A percentile compares a stretch with the other conserved stretches of the same genome.
phyloP scores from a whole-genome alignment of 192 early-diverging fungal genomes.

The Umbelopsis sp. region DNA sequence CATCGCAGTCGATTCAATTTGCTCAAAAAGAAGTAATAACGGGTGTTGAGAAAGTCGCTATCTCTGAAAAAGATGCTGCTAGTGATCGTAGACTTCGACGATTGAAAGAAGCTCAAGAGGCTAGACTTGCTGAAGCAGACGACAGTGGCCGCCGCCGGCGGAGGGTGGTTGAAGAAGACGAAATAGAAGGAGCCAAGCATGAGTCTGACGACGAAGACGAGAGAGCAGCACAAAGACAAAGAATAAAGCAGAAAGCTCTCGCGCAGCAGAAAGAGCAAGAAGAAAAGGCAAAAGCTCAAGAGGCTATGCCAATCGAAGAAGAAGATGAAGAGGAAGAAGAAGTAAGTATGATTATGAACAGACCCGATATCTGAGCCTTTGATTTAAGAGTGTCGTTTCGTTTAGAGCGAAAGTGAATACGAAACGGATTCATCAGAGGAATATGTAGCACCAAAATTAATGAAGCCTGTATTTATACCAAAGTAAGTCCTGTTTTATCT shows the following conservation, averaged over 20 bases:
- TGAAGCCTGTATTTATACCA: slow-evolving; percentile 93
- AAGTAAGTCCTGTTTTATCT: slow-evolving; percentile 57
- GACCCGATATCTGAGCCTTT: neutral
- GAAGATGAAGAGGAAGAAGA: slow-evolving; percentile 43
- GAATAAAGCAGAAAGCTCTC: slow-evolving; percentile 34
- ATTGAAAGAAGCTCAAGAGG: slow-evolving; percentile 48
- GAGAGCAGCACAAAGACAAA: slow-evolving; percentile 34
- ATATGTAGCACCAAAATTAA: slow-evolving; percentile 55
- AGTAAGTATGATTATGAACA: slow-evolving; percentile 12
- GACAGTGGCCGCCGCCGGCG: slow-evolving; percentile 37
- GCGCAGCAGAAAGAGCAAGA: slow-evolving; percentile 36
- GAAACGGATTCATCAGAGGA: slow-evolving; percentile 74
- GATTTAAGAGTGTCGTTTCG: neutral
- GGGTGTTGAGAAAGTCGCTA: slow-evolving; percentile 46
- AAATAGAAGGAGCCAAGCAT: slow-evolving; percentile 28
- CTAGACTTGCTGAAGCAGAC: slow-evolving; percentile 27
- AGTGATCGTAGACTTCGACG: slow-evolving; percentile 50
- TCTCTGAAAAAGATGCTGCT: slow-evolving; percentile 45
- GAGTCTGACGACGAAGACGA: slow-evolving; percentile 60
- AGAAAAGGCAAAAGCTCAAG: slow-evolving; percentile 31
- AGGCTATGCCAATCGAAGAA: slow-evolving; percentile 23
- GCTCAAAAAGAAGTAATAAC: slow-evolving; percentile 44
- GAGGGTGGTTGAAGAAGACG: slow-evolving; percentile 27
- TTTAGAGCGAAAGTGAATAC: slow-evolving; percentile 49
- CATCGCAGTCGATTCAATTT: slow-evolving; percentile 27